Percentiles rank a stretch among this genome's conserved stretches.
Conservation (phyloP, 176 grass and related monocot species). For the Zoysia pacifica region DNA sequence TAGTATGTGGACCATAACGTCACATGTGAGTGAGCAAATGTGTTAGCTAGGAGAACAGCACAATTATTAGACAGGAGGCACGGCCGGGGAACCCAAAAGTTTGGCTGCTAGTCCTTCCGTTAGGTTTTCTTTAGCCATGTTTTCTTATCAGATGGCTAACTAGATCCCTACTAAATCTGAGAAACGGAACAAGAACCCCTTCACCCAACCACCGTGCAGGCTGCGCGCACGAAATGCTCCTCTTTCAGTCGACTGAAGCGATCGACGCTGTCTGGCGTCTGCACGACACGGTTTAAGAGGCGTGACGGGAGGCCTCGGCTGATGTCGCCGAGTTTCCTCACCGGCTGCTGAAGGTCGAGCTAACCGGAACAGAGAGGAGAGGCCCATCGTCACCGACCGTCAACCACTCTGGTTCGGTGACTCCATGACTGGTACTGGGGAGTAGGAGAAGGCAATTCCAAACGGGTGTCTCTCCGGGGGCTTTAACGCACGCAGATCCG, state of each 20-base stretch:
- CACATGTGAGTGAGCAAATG: constrained; percentile 40
- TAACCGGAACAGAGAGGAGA: not conserved
- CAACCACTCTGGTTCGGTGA: constrained; percentile 23
- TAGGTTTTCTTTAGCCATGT: not conserved
- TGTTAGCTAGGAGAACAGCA: not conserved
- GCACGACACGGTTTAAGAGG: constrained; percentile 19
- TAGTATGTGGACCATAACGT: constrained; percentile 39
- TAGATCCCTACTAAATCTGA: constrained; percentile 17
- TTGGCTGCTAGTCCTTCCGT: constrained; percentile 30
- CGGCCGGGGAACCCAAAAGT: constrained; percentile 15
- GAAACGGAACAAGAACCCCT: constrained; percentile 5
- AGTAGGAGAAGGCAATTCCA: constrained; percentile 27
- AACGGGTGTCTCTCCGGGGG: constrained; percentile 29
- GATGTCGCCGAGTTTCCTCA: constrained; percentile 29
- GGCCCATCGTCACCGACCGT: constrained; percentile 9
- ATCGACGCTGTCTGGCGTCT: constrained; percentile 34
- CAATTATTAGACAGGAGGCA: constrained; percentile 37
- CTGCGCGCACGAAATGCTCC: not conserved
- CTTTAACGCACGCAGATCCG: constrained; percentile 9
- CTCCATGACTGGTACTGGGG: not conserved
- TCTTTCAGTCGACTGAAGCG: constrained; percentile 16
- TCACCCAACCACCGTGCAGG: not conserved
- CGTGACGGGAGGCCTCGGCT: constrained; percentile 34
- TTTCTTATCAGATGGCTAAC: not conserved
- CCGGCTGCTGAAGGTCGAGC: constrained; percentile 10